A percentile compares a stretch with the other conserved stretches of the same genome.
phyloP scores from a whole-genome alignment of 163 green algal species.

The Prototheca stagnorum region DNA sequence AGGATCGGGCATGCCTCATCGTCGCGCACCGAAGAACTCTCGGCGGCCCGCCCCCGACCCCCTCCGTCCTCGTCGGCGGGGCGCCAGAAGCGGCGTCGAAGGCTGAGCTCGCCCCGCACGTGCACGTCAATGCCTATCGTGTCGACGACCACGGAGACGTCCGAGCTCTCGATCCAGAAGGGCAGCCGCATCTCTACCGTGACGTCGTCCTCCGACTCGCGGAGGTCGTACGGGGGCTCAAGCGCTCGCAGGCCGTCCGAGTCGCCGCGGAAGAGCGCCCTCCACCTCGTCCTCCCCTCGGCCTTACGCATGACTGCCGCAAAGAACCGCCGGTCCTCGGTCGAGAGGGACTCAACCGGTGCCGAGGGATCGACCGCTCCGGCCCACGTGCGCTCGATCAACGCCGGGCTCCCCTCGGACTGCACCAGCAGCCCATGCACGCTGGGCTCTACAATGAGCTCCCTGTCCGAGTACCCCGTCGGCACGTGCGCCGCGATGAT shows the following conservation, averaged over 20 bases:
- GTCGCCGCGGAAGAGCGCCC: conserved; percentile 45
- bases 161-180: conserved; percentile 49
- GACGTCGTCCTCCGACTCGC: conserved; percentile 38
- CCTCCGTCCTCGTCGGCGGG: conserved; percentile 14
- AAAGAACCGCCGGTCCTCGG: conserved; percentile 40
- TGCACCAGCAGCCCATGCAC: conserved; percentile 29
- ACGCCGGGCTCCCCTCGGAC: conserved; percentile 27
- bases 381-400: conserved; percentile 37
- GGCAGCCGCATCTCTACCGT: conserved; percentile 49
- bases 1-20: no score
- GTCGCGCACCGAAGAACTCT: no score
- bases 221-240: conserved; percentile 40
- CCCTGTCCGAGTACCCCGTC: conserved; percentile 46
- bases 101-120: conserved; percentile 30
- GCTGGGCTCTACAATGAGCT: conserved; percentile 35
- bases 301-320: conserved; percentile 36
- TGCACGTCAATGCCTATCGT: conserved; percentile 14
- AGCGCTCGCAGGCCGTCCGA: conserved; percentile 38
- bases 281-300: conserved; percentile 25
- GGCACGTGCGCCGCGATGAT: conserved; percentile 46
- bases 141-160: conserved; percentile 36
- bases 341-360: conserved; percentile 30
- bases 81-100: conserved; percentile 7
- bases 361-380: conserved; percentile 13
- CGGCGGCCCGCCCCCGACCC: no score